These are phyloP conservation scores for Hymenoscyphus fraxineus DNA, from an alignment of 2,329 filamentous ascomycete genomes.

Conservation along the genomic window DNA sequence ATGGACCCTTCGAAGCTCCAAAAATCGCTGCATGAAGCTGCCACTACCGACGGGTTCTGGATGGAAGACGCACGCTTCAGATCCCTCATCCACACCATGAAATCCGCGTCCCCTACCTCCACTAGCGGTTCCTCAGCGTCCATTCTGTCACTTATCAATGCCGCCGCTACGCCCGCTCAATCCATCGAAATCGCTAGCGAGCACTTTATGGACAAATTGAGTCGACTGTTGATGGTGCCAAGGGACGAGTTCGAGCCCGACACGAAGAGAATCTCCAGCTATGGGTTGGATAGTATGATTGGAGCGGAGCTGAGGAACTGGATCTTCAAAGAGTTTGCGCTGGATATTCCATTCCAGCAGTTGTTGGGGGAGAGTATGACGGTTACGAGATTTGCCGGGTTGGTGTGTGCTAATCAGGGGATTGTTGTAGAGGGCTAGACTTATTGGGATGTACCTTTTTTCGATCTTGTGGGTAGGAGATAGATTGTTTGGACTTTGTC, in stretches of 20 bases:
- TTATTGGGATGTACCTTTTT: no score
- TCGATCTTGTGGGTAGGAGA: no score
- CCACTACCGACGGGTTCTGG: not conserved
- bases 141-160: not conserved
- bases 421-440: slow-evolving; percentile 33
- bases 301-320: slow-evolving; percentile 22
- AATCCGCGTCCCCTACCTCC: not conserved
- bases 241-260: slow-evolving; percentile 43
- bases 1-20: not conserved
- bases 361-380: slow-evolving; percentile 34
- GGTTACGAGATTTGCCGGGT: not conserved
- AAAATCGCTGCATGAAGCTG: not conserved
- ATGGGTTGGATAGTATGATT: slow-evolving; percentile 33
- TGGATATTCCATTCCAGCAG: slow-evolving; percentile 40
- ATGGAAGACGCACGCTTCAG: not conserved
- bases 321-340: slow-evolving; percentile 38
- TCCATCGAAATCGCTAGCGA: slow-evolving; percentile 17
- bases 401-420: slow-evolving; percentile 31
- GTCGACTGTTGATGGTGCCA: not conserved
- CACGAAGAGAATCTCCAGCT: slow-evolving; percentile 41
- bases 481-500: no score
- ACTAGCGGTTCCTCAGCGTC: not conserved
- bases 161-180: not conserved
- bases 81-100: not conserved
- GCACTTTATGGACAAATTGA: not conserved